A percentile compares a stretch with the other conserved stretches of the same genome.
phyloP scores from a whole-genome alignment of 2,329 filamentous ascomycete genomes.

The Pseudogymnoascus verrucosus region DNA sequence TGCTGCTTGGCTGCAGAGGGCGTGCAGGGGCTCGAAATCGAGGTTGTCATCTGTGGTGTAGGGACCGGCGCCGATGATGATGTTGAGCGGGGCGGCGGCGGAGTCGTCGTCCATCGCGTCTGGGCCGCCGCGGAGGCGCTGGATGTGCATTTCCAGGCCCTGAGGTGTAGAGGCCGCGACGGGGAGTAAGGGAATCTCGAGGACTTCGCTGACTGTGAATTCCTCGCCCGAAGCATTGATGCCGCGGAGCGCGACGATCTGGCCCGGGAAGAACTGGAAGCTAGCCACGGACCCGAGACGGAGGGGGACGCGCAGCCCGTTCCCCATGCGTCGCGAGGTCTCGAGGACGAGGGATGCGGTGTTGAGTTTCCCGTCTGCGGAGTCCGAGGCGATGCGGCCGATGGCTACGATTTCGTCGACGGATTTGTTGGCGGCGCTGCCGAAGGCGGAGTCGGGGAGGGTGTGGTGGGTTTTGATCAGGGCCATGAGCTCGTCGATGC shows the following conservation, averaged over 20 bases:
- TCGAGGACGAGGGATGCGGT: constrained; percentile 79
- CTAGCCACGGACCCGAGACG: constrained; percentile 60
- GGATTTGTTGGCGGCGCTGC: constrained; percentile 76
- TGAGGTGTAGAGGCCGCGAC: constrained; percentile 62
- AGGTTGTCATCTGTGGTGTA: constrained; percentile 91
- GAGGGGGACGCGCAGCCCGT: constrained; percentile 72
- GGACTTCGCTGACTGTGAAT: constrained; percentile 70
- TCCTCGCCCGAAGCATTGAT: constrained; percentile 79
- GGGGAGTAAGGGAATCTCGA: constrained; percentile 66
- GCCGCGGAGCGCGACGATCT: constrained; percentile 81
- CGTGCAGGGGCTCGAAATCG: constrained; percentile 77
- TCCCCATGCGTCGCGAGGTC: constrained; percentile 75
- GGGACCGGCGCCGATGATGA: constrained; percentile 75
- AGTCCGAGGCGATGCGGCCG: constrained; percentile 84
- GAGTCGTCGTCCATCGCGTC: constrained; percentile 54
- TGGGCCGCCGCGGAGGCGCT: constrained; percentile 57
- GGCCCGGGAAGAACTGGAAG: constrained; percentile 88
- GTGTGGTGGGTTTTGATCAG: constrained; percentile 66
- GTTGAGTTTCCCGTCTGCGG: constrained; percentile 78
- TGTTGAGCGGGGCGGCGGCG: constrained; percentile 58
- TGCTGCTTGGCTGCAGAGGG: constrained; percentile 69
- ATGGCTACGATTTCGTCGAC: constrained; percentile 84
- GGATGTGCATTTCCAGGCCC: constrained; percentile 59
- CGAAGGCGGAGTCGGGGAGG: constrained; percentile 73
- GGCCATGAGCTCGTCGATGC: constrained; percentile 82